These are phyloP conservation scores for Nicotiana attenuata DNA, from an alignment of 257 asterid genomes.

Conservation along the genomic window DNA sequence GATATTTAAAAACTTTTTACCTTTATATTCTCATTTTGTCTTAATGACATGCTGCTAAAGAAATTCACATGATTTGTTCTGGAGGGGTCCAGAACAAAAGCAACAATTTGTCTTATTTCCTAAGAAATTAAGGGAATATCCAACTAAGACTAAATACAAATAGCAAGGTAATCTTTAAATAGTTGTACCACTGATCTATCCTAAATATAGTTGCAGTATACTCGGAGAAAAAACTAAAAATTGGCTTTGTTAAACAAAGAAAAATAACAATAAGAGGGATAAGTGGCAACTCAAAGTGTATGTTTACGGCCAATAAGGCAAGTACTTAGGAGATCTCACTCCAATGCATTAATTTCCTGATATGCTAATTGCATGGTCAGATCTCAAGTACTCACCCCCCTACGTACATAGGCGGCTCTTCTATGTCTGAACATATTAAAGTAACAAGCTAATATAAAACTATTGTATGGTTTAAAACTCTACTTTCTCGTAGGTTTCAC, in stretches of 20 bases:
- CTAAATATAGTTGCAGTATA: neutral
- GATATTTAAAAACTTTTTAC: too few relatives aligned
- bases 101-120: neutral
- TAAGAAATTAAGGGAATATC: neutral
- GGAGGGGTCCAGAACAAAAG: neutral
- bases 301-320: conserved; percentile 14
- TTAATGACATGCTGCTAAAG: too few relatives aligned
- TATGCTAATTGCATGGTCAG: conserved; percentile 43
- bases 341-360: conserved; percentile 31
- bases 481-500: conserved; percentile 11
- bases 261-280: neutral
- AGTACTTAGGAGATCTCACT: conserved; percentile 74
- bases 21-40: too few relatives aligned
- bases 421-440: neutral
- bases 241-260: neutral
- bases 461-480: neutral
- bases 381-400: conserved; percentile 62
- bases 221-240: neutral
- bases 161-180: neutral
- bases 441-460: neutral
- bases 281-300: neutral
- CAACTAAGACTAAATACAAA: neutral
- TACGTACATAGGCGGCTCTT: neutral
- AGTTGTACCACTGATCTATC: neutral
- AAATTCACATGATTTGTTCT: neutral